Evolutionary conservation across 768 basidiomycete genomes (phyloP), one percentile per base, ranked within the genome.

Genomic region (Tricholoma hemisulphureum): DNA sequence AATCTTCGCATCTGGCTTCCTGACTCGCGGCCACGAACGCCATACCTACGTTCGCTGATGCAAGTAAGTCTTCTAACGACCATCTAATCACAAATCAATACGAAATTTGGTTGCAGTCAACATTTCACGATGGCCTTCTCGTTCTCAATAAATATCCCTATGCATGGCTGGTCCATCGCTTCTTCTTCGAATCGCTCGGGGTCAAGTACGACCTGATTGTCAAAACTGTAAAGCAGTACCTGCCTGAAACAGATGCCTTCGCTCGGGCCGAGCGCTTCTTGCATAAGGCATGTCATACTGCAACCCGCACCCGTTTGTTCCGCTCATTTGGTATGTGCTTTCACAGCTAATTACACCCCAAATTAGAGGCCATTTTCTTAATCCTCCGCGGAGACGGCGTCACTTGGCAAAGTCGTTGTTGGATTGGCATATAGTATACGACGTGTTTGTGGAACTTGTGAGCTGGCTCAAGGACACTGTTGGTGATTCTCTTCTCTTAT

Each of bases 351-450:
- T 88, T 20, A 76, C 81, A 1, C 79, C 80, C 9, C 81, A 87
- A 56, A 73, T 87, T 53, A 80, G 80, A 67, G 83, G 82, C 0
- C 74, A 80, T 35, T 92, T 87, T 83, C 79, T 75, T 52, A 93
- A 91, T 63, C 86, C 85, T 7, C 77, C 88, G 2, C 77, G 91
- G 46, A 79, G 85, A 52, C 78, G 90, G 41, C 76, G 91, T 49
- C 77, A 82, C 64, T 77, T 89, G 26, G 80, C 85, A 74, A 88
- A 87, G 61, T 77, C 81, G 0, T 67, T 88, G 31, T 62, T 84
- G 2, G 82, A 86, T 31, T 88, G 89, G 88, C 89, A 91, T 56
- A 63, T 73, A 10, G 63, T 88, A 2, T 88, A 88, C 60, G 82
- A 86, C 50, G 60, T 72, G 0, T 67, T 83, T 11, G 48, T 65